Conservation (phyloP, 441 rosid genomes). For the Viola pubescens region DNA sequence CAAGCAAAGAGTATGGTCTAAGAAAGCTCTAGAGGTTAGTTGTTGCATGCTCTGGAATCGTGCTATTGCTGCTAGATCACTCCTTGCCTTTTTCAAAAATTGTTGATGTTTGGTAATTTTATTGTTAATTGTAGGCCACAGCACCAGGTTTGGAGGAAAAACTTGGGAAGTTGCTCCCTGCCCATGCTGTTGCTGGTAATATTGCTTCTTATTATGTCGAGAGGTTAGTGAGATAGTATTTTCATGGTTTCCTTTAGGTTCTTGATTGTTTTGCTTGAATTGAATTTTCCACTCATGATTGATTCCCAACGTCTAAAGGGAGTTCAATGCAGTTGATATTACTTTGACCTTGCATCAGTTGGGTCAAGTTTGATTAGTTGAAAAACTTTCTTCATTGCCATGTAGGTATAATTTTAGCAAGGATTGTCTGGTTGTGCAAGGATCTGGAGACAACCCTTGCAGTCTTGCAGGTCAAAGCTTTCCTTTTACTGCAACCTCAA, state of each 20-base stretch:
- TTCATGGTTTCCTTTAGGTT: background rate
- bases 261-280: background rate
- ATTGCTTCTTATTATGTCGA: constrained; percentile 73
- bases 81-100: background rate
- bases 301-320: background rate
- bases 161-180: constrained; percentile 78
- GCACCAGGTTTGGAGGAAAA: constrained; percentile 77
- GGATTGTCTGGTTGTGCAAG: constrained; percentile 72
- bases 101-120: background rate
- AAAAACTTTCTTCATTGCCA: constrained; percentile 3
- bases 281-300: background rate
- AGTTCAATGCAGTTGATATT: background rate
- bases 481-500: constrained; percentile 10
- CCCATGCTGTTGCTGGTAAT: constrained; percentile 75
- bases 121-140: constrained; percentile 49
- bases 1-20: constrained; percentile 57
- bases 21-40: constrained; percentile 55
- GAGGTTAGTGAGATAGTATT: constrained; percentile 39
- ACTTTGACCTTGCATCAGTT: background rate
- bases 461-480: constrained; percentile 73
- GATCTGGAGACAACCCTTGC: constrained; percentile 98
- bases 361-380: constrained; percentile 3
- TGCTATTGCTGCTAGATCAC: constrained; percentile 3
- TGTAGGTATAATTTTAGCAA: constrained; percentile 61
- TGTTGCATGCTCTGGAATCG: background rate